Conservation (phyloP, 78 protist species). For the Polysphondylium violaceum region DNA sequence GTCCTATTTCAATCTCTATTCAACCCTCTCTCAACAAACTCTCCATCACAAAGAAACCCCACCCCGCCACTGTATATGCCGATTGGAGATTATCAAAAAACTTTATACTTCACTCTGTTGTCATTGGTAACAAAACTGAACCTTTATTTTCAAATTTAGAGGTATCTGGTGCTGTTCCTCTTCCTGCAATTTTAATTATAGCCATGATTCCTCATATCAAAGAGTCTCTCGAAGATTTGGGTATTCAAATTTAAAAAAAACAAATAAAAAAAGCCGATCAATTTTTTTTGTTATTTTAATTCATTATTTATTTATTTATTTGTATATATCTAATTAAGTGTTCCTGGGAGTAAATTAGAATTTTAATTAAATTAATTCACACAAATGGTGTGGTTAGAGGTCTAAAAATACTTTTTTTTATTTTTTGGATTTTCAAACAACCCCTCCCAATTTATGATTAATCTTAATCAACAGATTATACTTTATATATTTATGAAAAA, state of each 20-base stretch:
- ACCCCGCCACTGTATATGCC: slow-evolving; percentile 56
- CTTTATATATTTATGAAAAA: no score
- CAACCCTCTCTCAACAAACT: neutral
- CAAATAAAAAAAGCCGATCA: neutral
- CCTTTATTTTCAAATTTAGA: slow-evolving; percentile 1
- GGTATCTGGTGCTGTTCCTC: slow-evolving; percentile 10
- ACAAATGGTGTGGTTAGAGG: no score
- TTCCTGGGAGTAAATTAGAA: no score
- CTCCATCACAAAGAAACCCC: neutral
- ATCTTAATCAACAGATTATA: no score
- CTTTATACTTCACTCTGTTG: neutral
- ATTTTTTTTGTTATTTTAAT: no score
- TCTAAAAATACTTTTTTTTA: no score
- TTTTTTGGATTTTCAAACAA: no score
- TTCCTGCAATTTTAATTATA: slow-evolving; percentile 14
- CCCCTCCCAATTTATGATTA: no score
- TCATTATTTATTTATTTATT: no score
- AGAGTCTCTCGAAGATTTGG: slow-evolving; percentile 32
- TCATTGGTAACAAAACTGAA: slow-evolving; percentile 4
- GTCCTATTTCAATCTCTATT: neutral
- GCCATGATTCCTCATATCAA: slow-evolving; percentile 49
- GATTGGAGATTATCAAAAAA: slow-evolving; percentile 52
- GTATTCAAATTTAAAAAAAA: neutral
- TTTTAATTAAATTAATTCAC: no score
- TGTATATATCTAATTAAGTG: no score